These are phyloP conservation scores for Chloropicon primus DNA, from an alignment of 139 green algal genomes.

Conservation along the genomic window DNA sequence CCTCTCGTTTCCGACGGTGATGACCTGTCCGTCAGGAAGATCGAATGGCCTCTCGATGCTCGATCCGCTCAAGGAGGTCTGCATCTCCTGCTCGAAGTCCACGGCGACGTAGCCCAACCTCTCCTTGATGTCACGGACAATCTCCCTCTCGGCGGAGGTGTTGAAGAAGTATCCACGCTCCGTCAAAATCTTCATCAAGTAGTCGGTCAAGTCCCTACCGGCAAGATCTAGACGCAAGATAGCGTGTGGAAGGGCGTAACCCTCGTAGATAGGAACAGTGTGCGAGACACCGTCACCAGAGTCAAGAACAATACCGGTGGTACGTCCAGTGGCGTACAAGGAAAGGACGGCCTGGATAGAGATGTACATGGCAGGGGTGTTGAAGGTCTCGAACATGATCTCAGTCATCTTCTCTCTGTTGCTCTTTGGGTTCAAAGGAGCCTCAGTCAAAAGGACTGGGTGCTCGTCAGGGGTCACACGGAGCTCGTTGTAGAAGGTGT, in stretches of 20 bases:
- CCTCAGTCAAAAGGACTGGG: slow-evolving; percentile 97
- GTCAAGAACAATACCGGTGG: slow-evolving; percentile 96
- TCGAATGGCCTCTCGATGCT: slow-evolving; percentile 86
- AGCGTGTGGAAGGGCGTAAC: slow-evolving; percentile 90
- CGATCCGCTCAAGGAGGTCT: slow-evolving; percentile 47
- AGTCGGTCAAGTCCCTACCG: slow-evolving; percentile 91
- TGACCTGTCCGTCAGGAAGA: slow-evolving; percentile 59
- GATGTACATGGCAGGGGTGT: slow-evolving; percentile 93
- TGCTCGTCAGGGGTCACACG: slow-evolving; percentile 97
- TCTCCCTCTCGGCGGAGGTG: slow-evolving; percentile 93
- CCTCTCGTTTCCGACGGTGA: slow-evolving; percentile 87
- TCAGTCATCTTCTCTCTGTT: slow-evolving; percentile 74
- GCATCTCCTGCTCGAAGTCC: slow-evolving; percentile 93
- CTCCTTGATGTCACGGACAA: slow-evolving; percentile 99
- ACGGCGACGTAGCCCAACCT: slow-evolving; percentile 96
- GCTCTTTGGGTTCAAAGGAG: slow-evolving; percentile 91
- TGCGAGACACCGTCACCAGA: slow-evolving; percentile 90
- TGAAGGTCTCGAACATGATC: slow-evolving; percentile 99
- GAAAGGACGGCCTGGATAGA: slow-evolving; percentile 94
- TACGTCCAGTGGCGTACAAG: slow-evolving; percentile 91
- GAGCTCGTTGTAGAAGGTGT: slow-evolving; percentile 99
- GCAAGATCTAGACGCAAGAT: slow-evolving; percentile 91
- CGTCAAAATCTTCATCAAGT: slow-evolving; percentile 88
- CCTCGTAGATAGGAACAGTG: slow-evolving; percentile 93
- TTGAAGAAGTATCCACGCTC: slow-evolving; percentile 97